phyloP scores from a whole-genome alignment of 2,329 filamentous ascomycete genomes.

The Davidsoniella eucalypti region DNA sequence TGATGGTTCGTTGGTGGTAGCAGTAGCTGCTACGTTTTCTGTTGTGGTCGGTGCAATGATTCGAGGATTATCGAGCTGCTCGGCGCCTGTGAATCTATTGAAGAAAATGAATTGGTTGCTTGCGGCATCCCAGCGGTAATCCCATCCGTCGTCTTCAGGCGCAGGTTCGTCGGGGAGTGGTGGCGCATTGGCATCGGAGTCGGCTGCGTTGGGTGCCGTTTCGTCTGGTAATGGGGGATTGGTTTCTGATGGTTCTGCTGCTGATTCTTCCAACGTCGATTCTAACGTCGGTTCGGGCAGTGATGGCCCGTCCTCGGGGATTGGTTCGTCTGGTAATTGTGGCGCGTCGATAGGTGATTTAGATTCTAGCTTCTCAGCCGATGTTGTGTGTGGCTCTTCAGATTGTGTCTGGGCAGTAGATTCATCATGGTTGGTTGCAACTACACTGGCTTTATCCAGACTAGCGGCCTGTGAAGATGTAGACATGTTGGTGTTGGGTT shows the following conservation, averaged over 20 bases:
- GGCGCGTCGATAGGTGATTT: not conserved
- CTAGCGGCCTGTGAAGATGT: too few relatives aligned
- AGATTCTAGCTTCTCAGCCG: not conserved
- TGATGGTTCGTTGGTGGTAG: constrained; percentile 11
- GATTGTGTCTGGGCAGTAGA: not conserved
- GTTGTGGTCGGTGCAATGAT: constrained; percentile 31
- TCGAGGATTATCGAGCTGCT: constrained; percentile 79
- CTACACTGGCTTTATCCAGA: not conserved
- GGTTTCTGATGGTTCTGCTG: constrained; percentile 6
- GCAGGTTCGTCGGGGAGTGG: constrained; percentile 27
- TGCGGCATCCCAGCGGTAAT: constrained; percentile 56
- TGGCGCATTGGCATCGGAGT: constrained; percentile 16
- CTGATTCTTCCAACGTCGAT: not conserved
- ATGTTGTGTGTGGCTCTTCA: not conserved
- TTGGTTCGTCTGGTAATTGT: constrained; percentile 6
- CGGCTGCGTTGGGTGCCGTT: constrained; percentile 4
- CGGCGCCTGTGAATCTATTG: constrained; percentile 59
- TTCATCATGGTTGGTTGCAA: too few relatives aligned
- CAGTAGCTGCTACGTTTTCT: constrained; percentile 19
- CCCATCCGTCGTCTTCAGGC: constrained; percentile 61
- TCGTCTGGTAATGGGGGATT: constrained; percentile 12
- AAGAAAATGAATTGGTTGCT: constrained; percentile 65
- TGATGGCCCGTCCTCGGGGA: not conserved
- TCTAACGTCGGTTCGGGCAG: constrained; percentile 1
- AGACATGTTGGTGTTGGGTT: too few relatives aligned